Conservation (phyloP, 108 stramenopile genomes). For the Licmophora abbreviata region DNA sequence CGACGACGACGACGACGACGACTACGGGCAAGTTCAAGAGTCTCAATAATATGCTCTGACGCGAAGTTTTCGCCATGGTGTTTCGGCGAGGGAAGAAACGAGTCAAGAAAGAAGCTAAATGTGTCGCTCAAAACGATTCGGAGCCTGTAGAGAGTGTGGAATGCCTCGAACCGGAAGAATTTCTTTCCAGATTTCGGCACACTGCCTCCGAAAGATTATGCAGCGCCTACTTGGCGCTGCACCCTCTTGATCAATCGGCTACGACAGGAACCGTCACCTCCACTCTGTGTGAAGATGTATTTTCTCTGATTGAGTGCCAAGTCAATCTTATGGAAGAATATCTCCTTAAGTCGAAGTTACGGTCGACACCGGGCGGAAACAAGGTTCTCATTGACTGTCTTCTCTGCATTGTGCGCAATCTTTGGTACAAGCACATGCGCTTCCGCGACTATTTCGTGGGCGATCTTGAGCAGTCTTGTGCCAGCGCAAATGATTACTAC, state of each 20-base stretch:
- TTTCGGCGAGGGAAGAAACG: no score
- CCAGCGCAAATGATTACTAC: constrained; percentile 66
- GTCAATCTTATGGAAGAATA: constrained; percentile 59
- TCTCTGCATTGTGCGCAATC: constrained; percentile 36
- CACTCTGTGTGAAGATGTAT: constrained; percentile 70
- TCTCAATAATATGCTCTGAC: no score
- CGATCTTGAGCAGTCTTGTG: constrained; percentile 59
- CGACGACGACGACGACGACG: no score
- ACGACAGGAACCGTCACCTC: constrained; percentile 31
- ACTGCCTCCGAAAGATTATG: no score
- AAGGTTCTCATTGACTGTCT: constrained; percentile 49
- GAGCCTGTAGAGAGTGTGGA: no score
- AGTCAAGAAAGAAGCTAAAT: no score
- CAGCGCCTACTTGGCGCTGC: no score
- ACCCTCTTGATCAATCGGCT: constrained; percentile 5
- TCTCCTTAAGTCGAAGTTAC: constrained; percentile 20
- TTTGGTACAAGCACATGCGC: constrained; percentile 47
- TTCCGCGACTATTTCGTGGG: constrained; percentile 46
- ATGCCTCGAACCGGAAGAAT: no score
- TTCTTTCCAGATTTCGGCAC: no score
- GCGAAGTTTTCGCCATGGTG: no score
- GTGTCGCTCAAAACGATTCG: no score
- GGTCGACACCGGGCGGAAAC: constrained; percentile 19
- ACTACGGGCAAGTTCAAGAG: no score
- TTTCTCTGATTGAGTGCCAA: constrained; percentile 59